Percentiles rank a stretch among this genome's conserved stretches.
These are phyloP conservation scores for Cymbopogon citratus DNA, from an alignment of 176 grass and related monocot species.

Conservation along the genomic window DNA sequence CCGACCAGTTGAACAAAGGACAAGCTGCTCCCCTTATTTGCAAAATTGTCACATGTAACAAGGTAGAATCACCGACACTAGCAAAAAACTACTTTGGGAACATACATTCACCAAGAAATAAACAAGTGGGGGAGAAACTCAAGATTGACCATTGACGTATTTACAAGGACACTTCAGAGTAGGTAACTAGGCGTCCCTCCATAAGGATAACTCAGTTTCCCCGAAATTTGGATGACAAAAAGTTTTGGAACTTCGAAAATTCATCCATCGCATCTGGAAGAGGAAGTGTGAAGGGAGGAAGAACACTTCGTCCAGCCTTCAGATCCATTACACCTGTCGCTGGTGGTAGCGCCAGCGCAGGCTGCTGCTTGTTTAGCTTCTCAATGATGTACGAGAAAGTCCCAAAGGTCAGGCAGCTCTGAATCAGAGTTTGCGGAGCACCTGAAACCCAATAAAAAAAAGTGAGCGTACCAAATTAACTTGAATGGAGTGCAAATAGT, in stretches of 20 bases:
- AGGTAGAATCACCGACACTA: not conserved
- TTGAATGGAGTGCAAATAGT: not conserved
- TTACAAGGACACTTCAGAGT: conserved; percentile 16
- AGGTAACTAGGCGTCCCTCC: not conserved
- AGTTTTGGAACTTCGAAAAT: conserved; percentile 45
- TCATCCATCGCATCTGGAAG: conserved; percentile 35
- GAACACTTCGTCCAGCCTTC: conserved; percentile 21
- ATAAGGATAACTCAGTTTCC: conserved; percentile 21
- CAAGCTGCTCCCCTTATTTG: conserved; percentile 3
- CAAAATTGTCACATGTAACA: conserved; percentile 23
- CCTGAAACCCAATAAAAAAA: conserved; percentile 38
- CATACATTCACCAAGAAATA: not conserved
- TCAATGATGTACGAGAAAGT: conserved; percentile 81
- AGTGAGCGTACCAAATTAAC: not conserved
- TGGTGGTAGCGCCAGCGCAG: conserved; percentile 40
- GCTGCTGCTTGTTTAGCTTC: conserved; percentile 60
- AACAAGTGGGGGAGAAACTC: not conserved
- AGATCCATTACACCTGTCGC: not conserved
- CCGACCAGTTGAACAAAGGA: not conserved
- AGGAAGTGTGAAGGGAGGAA: conserved; percentile 63
- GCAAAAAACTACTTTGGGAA: not conserved
- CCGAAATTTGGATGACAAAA: conserved; percentile 44
- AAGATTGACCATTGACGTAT: conserved; percentile 6
- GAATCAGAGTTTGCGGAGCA: conserved; percentile 63
- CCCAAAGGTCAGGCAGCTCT: conserved; percentile 76